Percentiles rank a stretch among this genome's conserved stretches.
Conservation (phyloP, 2,329 filamentous ascomycete species). For the Nakataea oryzae region DNA sequence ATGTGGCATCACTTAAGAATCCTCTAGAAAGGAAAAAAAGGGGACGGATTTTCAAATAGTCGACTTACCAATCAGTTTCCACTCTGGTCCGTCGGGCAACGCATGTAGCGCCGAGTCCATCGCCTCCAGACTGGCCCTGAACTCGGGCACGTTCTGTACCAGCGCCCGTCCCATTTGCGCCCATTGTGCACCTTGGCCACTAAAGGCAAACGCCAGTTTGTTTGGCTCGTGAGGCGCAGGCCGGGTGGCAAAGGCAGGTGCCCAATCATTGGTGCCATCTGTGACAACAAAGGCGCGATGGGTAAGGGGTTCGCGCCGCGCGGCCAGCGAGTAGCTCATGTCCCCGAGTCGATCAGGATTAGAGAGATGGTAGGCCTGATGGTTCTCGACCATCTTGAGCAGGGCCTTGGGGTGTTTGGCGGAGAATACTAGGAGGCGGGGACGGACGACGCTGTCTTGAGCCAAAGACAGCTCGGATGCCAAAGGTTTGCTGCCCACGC, state of each 20-base stretch:
- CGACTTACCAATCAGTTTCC: too few species aligned
- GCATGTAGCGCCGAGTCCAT: too few species aligned
- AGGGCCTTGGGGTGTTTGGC: not conserved
- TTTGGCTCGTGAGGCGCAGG: not conserved
- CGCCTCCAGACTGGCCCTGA: too few species aligned
- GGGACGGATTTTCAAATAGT: too few species aligned
- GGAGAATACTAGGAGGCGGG: slow-evolving; percentile 7
- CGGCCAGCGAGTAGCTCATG: slow-evolving; percentile 10
- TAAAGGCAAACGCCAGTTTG: slow-evolving; percentile 7
- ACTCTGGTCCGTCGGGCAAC: too few species aligned
- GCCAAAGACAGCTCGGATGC: too few species aligned
- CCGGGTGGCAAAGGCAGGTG: not conserved
- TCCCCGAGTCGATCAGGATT: slow-evolving; percentile 6
- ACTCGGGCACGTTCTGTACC: too few species aligned
- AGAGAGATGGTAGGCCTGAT: not conserved
- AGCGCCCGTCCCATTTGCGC: slow-evolving; percentile 5
- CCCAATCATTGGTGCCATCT: not conserved
- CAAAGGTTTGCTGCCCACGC: not conserved
- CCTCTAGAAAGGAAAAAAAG: too few species aligned
- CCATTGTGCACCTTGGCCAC: slow-evolving; percentile 13
- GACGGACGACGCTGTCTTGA: not conserved
- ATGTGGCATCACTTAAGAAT: too few species aligned
- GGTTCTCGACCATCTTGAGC: not conserved
- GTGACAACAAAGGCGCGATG: slow-evolving; percentile 10
- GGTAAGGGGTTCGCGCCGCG: slow-evolving; percentile 8